phyloP scores from a whole-genome alignment of 306 rosid genomes.

The Gynostemma pentaphyllum region DNA sequence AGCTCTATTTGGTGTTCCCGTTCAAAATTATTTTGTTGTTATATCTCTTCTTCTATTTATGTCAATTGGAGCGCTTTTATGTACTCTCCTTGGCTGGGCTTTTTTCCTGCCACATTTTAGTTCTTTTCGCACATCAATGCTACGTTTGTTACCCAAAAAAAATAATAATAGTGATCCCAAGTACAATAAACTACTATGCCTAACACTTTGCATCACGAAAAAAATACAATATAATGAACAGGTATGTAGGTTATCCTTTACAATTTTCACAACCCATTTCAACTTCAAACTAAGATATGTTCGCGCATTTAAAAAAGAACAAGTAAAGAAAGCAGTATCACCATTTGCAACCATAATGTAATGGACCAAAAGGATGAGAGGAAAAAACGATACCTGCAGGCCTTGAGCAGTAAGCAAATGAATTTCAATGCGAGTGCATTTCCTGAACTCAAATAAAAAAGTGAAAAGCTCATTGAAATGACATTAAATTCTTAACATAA shows the following conservation, averaged over 20 bases:
- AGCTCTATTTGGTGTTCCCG: no score
- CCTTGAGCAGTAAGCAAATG: slow-evolving; percentile 85
- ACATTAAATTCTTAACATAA: neutral
- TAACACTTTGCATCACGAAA: neutral
- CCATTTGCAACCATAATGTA: neutral
- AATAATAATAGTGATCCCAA: neutral
- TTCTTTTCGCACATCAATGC: no score
- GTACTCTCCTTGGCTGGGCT: no score
- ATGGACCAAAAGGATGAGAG: neutral
- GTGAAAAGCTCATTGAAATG: neutral
- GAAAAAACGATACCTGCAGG: slow-evolving; percentile 46
- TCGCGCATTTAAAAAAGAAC: neutral
- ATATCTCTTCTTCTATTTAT: no score
- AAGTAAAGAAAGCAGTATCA: neutral
- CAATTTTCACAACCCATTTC: neutral
- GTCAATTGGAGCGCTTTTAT: no score
- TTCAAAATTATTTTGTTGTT: no score
- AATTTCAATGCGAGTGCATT: slow-evolving; percentile 96
- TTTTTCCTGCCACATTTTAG: no score
- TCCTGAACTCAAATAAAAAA: slow-evolving; percentile 32
- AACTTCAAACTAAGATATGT: slow-evolving; percentile 3
- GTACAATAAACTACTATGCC: neutral
- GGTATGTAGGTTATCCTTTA: neutral
- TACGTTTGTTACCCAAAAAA: no score
- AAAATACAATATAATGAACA: neutral